Percentiles rank a stretch among this genome's conserved stretches.
Conservation (phyloP, 164 flowering plant genomes). For the Platanus orientalis region DNA sequence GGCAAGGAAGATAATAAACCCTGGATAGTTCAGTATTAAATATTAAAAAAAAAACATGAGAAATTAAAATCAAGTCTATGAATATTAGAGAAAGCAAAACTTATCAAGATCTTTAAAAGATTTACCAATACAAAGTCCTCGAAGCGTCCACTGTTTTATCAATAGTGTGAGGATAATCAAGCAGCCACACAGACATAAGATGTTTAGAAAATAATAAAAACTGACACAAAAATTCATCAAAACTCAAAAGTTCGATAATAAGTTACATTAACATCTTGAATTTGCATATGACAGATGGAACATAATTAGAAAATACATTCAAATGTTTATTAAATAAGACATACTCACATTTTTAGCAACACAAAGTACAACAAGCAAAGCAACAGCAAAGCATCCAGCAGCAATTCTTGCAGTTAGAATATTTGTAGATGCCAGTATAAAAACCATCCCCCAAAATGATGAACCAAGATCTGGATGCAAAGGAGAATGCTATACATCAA, state of each 20-base stretch:
- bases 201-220: not conserved
- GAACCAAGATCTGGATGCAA: conserved; percentile 86
- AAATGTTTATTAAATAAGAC: not conserved
- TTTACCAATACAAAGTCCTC: conserved; percentile 92
- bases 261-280: too few species aligned
- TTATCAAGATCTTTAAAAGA: conserved; percentile 8
- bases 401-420: conserved; percentile 83
- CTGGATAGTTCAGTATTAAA: conserved; percentile 34
- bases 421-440: conserved; percentile 89
- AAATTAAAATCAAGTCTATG: too few species aligned
- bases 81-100: not conserved
- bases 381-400: conserved; percentile 73
- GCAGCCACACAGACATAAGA: not conserved
- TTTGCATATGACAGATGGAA: too few species aligned
- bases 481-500: not conserved
- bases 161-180: not conserved
- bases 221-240: not conserved
- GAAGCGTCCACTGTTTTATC: conserved; percentile 78
- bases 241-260: too few species aligned
- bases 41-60: conserved; percentile 3
- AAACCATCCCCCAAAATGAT: conserved; percentile 96
- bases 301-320: too few species aligned
- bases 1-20: conserved; percentile 81
- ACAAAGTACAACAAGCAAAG: conserved; percentile 81
- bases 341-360: conserved; percentile 85